Conservation (phyloP, 2,329 filamentous ascomycete genomes). For the Penicillium oxalicum region DNA sequence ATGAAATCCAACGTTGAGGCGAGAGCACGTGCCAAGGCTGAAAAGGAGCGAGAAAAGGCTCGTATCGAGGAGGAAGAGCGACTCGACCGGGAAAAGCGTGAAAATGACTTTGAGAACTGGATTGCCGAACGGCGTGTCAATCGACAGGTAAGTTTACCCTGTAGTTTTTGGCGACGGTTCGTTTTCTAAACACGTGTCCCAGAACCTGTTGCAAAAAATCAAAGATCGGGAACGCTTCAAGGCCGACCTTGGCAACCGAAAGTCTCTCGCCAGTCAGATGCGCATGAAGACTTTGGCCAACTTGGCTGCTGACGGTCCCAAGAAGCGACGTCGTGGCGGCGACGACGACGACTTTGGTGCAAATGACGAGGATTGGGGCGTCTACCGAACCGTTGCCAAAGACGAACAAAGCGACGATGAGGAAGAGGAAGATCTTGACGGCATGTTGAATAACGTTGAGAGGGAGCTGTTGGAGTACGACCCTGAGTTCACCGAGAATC, state of each 20-base stretch:
- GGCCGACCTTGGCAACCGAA: slow-evolving; percentile 90
- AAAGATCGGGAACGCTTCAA: slow-evolving; percentile 91
- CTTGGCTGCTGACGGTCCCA: slow-evolving; percentile 80
- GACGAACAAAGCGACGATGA: slow-evolving; percentile 76
- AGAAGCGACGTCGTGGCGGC: slow-evolving; percentile 76
- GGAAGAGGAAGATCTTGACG: slow-evolving; percentile 81
- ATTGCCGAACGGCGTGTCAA: slow-evolving; percentile 72
- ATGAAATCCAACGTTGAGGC: slow-evolving; percentile 95
- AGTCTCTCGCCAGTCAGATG: slow-evolving; percentile 91
- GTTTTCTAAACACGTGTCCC: slow-evolving; percentile 24
- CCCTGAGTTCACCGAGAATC: slow-evolving; percentile 80
- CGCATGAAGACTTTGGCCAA: slow-evolving; percentile 98
- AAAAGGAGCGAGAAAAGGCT: slow-evolving; percentile 89
- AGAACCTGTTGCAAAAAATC: slow-evolving; percentile 69
- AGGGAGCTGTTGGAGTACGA: slow-evolving; percentile 80
- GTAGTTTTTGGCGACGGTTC: neutral
- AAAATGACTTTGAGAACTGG: slow-evolving; percentile 81
- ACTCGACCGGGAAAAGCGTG: slow-evolving; percentile 73
- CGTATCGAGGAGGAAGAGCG: slow-evolving; percentile 76
- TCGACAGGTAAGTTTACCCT: slow-evolving; percentile 45
- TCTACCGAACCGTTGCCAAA: slow-evolving; percentile 87
- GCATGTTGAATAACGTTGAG: slow-evolving; percentile 69
- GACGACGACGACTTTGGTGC: slow-evolving; percentile 96
- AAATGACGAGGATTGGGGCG: slow-evolving; percentile 96
- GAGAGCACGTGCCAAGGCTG: slow-evolving; percentile 83